Evolutionary conservation across 148 eudicot genomes (phyloP).

Genomic region (Hydrangea macrophylla): DNA sequence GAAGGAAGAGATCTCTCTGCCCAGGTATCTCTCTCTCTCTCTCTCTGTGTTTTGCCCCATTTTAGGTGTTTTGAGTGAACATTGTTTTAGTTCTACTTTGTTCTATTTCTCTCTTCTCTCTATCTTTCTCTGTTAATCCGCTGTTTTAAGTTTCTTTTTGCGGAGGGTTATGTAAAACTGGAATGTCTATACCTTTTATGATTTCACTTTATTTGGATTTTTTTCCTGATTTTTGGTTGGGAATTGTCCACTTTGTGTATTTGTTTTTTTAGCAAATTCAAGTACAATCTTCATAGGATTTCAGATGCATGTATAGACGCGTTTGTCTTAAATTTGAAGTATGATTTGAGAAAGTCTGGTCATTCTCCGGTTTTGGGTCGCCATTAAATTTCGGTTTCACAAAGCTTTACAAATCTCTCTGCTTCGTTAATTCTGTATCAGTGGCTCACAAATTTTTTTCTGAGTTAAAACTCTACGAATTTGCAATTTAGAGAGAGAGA

Average conservation of each 20-base stretch:
- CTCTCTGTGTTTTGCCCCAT: not conserved
- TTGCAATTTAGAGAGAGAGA: not conserved
- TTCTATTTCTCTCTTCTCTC: not conserved
- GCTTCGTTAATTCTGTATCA: not conserved
- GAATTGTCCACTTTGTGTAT: not conserved
- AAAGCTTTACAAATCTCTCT: not conserved
- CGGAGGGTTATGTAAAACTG: no score
- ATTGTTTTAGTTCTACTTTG: not conserved
- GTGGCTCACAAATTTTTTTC: not conserved
- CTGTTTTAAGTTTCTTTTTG: not conserved
- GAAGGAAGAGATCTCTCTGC: not conserved
- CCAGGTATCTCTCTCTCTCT: conserved; percentile 7
- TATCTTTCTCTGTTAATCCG: not conserved
- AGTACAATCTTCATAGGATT: not conserved
- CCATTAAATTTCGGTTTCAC: not conserved
- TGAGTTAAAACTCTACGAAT: not conserved
- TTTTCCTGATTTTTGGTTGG: not conserved
- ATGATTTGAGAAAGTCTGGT: not conserved
- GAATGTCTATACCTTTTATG: no score
- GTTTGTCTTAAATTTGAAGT: not conserved
- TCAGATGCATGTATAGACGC: not conserved
- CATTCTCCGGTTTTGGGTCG: not conserved
- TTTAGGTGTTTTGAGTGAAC: not conserved
- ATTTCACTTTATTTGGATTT: not conserved
- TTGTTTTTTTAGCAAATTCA: not conserved